These are phyloP conservation scores for Ogataea nitratoaversa DNA, from an alignment of 805 yeast species.

Conservation along the genomic window DNA sequence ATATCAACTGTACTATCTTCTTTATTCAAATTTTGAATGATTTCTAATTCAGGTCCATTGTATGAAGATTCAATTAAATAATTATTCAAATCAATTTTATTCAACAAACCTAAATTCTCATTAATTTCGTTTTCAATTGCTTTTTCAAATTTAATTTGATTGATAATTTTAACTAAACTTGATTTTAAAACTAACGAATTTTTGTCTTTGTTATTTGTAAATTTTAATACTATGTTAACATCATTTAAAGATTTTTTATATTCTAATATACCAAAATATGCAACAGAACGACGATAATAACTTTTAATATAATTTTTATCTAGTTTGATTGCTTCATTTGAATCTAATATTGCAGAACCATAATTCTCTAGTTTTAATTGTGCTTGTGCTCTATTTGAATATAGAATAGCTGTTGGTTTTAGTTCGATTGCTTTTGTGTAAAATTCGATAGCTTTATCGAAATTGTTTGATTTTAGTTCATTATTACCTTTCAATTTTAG, in stretches of 20 bases:
- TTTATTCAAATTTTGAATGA: conserved; percentile 32
- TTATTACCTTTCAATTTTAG: conserved; percentile 71
- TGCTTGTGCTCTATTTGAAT: conserved; percentile 86
- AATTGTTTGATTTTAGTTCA: conserved; percentile 62
- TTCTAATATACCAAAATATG: conserved; percentile 69
- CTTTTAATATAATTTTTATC: conserved; percentile 72
- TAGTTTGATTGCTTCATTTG: conserved; percentile 62
- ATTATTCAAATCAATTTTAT: conserved; percentile 42
- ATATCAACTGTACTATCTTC: conserved; percentile 29
- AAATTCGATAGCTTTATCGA: conserved; percentile 56
- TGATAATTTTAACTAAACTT: conserved; percentile 61
- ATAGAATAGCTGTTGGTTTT: conserved; percentile 61
- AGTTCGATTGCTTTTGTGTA: conserved; percentile 75
- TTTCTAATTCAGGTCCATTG: conserved; percentile 53
- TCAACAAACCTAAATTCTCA: conserved; percentile 48
- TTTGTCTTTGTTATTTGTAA: conserved; percentile 59
- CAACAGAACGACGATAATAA: conserved; percentile 82
- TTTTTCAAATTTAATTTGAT: conserved; percentile 73
- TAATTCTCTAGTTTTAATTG: conserved; percentile 81
- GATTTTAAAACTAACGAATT: conserved; percentile 59
- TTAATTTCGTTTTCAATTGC: conserved; percentile 68
- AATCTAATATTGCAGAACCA: conserved; percentile 80
- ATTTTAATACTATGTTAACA: conserved; percentile 56
- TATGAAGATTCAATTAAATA: conserved; percentile 50
- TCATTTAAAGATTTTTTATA: conserved; percentile 71